A percentile compares a stretch with the other conserved stretches of the same genome.
Conservation (phyloP, 164 flowering plant genomes). For the Tinospora cordifolia region DNA sequence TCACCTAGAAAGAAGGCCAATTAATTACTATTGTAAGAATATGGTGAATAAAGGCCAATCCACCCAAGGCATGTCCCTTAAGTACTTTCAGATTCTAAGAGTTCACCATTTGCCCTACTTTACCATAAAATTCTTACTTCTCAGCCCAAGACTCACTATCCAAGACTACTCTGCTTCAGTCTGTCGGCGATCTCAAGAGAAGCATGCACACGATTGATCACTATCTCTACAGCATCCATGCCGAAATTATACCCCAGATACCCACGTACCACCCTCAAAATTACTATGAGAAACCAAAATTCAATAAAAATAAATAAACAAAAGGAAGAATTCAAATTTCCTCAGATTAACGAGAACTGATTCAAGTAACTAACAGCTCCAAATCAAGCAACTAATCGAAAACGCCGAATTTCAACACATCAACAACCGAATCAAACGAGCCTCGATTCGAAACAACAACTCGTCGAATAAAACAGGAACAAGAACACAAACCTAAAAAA, state of each 20-base stretch:
- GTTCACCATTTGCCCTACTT: not conserved
- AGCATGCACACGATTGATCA: not conserved
- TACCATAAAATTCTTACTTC: not conserved
- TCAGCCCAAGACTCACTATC: not conserved
- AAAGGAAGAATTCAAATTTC: not conserved
- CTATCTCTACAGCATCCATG: not conserved
- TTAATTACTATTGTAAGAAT: not conserved
- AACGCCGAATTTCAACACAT: not conserved
- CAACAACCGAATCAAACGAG: not conserved
- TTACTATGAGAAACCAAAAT: not conserved
- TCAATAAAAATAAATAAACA: not conserved
- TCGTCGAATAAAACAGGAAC: no score
- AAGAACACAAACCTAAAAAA: not conserved
- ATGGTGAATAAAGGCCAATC: not conserved
- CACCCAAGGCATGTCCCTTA: not conserved
- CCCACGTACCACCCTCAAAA: not conserved
- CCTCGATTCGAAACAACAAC: not conserved
- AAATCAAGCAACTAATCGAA: not conserved
- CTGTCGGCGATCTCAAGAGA: not conserved
- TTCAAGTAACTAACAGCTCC: not conserved
- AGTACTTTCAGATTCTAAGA: no score
- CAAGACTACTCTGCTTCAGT: not conserved
- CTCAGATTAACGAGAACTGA: not conserved
- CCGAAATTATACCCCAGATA: not conserved
- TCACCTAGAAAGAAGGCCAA: not conserved